Evolutionary conservation across 2,329 filamentous ascomycete genomes (phyloP), one percentile per base, ranked within the genome.

Genomic region (Aspergillus texensis): DNA sequence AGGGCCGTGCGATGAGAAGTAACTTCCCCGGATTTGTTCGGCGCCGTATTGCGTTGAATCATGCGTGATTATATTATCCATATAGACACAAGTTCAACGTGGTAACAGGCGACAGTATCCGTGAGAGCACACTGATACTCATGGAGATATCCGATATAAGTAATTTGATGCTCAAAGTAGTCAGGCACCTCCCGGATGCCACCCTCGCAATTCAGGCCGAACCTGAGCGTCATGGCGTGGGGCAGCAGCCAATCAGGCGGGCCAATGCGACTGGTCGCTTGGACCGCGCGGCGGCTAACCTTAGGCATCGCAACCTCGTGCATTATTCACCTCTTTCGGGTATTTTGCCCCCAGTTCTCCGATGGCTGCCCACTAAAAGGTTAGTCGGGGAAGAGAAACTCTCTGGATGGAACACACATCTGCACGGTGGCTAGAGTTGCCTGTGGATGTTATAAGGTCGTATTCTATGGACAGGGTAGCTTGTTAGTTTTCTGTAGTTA

Each of bases 151-250:
- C 10, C 28, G 3, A 28, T 53, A 52, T 43, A 43, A 43, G n/a
- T 21, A 10, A 21, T n/a, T 43, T 19, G 45, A 58, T 30, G 21
- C 41, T 58, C 14, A 14, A 6, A 24, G 14, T 53, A 53, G 50
- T 36, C 52, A 54, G 52, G 30, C 52, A 54, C 34, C 52, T 60
- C 39, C 26, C 58, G 48, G 58, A 53, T 54, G 12, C 19, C 30
- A 36, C 12, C n/a, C 52, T 54, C 24, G 52, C 52, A 30, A 56
- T 59, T 41, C 26, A 50, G 50, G 43, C 58, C 55, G 57, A 56
- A 57, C 36, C 14, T 43, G 50, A 62, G 63, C 64, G 64, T 65
- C 64, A 65, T 65, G 63, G 43, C 64, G 64, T 64, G 62, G 64
- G 64, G 55, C 55, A 39, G 50, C 30, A 48, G 28, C 56, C 56